Percentiles rank a stretch among this genome's conserved stretches.
Evolutionary conservation across 345 rosid genomes (phyloP).

Genomic region (Salix koriyanagi): DNA sequence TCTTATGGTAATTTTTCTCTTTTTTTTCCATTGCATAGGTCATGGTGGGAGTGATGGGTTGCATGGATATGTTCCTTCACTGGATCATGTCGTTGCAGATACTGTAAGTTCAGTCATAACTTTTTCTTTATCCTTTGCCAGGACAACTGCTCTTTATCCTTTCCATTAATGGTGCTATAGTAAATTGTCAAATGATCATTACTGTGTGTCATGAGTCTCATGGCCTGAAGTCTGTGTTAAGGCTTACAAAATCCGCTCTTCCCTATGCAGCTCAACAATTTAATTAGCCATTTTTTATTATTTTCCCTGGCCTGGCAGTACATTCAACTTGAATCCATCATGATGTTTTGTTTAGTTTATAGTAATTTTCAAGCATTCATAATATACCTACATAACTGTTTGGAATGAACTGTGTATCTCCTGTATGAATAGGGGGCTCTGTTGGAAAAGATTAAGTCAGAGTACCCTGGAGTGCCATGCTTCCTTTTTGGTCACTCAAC

Average conservation of each 20-base stretch:
- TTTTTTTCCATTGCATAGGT: constrained; percentile 40
- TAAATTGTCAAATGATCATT: not conserved
- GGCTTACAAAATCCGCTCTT: not conserved
- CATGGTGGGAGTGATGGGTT: constrained; percentile 99
- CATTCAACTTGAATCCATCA: constrained; percentile 4
- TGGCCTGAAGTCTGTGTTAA: not conserved
- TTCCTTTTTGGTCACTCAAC: constrained; percentile 98
- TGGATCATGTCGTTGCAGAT: constrained; percentile 87
- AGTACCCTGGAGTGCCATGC: constrained; percentile 82
- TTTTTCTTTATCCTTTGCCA: not conserved
- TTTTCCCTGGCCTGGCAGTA: not conserved
- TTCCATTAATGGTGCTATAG: not conserved
- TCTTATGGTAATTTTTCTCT: not conserved
- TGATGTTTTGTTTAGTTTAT: not conserved
- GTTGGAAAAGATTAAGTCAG: constrained; percentile 72
- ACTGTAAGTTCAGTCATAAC: constrained; percentile 45
- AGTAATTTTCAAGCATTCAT: not conserved
- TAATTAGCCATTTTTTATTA: not conserved
- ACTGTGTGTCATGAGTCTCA: not conserved
- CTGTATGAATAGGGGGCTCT: constrained; percentile 56
- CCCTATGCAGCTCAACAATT: not conserved
- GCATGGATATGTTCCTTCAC: constrained; percentile 98
- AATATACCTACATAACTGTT: not conserved
- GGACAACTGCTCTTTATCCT: not conserved
- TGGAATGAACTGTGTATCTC: not conserved